Base-by-base conservation (phyloP, 306 rosid genomes). In the Oemleria cerasiformis region DNA sequence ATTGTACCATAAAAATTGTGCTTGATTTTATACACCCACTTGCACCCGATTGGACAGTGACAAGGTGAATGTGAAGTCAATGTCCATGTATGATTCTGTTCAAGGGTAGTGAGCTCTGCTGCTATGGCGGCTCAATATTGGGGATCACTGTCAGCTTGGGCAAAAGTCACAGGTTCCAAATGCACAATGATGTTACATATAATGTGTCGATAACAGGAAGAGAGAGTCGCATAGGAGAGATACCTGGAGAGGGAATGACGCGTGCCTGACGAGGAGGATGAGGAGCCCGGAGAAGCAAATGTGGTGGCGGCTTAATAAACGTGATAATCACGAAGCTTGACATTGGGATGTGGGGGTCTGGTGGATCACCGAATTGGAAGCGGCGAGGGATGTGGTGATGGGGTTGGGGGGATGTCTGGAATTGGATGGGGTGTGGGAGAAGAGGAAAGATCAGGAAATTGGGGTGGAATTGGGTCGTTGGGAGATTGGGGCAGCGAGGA, bases 11-110 rank as follows among this genome's bases (percentile, higher is more conserved):
- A 4, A 47, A 13, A 47, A 47, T 47, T 4, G 14, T 47, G 8
- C 14, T 47, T 47, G 12, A 47, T 47, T 13, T 47, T 47, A 13
- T 47, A 47, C 17, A 47, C 50, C 50, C 17, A 47, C 1, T 47
- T 47, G 6, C 50, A 12, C 1, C 16, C 16, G 0, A 45, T 45
- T 12, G 49, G 14, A 0, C 16, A 5, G 6, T 45, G 49, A 47
- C 14, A 14, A 0, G 1, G 16, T 5, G 50, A 13, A 0, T 9
- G 4, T 47, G 0, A 13, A 0, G 12, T 14, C 9, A 47, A 0
- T 0, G 17, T 47, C 50, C 2, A 47, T 0, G 7, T 47, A 4
- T 47, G 16, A 4, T 47, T 47, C 5, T 47, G 1, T 2, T 47
- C 50, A 47, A 47, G 50, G 50, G 50, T 1, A 3, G 17, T 16